Conservation (phyloP, 1,284 basidiomycete genomes). For the Puccinia novopanici region DNA sequence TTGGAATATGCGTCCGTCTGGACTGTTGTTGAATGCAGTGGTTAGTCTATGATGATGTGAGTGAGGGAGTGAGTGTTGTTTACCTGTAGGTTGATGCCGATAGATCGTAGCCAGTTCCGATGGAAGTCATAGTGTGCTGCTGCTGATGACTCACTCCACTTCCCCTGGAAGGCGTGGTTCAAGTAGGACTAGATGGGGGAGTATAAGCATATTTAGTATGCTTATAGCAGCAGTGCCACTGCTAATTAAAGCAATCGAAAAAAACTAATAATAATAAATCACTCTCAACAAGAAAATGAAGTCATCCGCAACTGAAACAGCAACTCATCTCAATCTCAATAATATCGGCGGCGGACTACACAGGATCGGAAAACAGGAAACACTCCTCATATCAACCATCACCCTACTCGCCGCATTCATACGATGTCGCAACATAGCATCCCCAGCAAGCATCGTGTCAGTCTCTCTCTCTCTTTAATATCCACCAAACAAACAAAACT, state of each 20-base stretch:
- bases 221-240: too few relatives aligned
- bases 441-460: conserved; percentile 46
- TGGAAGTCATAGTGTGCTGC: conserved; percentile 75
- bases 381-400: neutral
- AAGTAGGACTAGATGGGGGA: too few relatives aligned
- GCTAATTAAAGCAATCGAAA: too few relatives aligned
- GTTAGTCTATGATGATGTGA: neutral
- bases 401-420: conserved; percentile 23
- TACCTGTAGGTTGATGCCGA: conserved; percentile 89
- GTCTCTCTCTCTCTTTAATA: neutral
- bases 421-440: conserved; percentile 34
- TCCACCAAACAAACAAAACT: too few relatives aligned
- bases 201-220: too few relatives aligned
- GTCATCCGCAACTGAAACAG: too few relatives aligned
- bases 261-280: too few relatives aligned
- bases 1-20: conserved; percentile 97
- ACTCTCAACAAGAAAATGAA: too few relatives aligned
- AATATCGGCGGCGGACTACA: conserved; percentile 42
- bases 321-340: too few relatives aligned
- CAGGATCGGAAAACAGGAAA: neutral
- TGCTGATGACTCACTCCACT: too few relatives aligned
- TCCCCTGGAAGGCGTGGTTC: too few relatives aligned
- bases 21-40: conserved; percentile 61
- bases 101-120: conserved; percentile 97
- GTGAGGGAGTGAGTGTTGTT: neutral